Base-by-base conservation (phyloP, 75 land plant genomes). In the Adiantum capillusveneris region DNA sequence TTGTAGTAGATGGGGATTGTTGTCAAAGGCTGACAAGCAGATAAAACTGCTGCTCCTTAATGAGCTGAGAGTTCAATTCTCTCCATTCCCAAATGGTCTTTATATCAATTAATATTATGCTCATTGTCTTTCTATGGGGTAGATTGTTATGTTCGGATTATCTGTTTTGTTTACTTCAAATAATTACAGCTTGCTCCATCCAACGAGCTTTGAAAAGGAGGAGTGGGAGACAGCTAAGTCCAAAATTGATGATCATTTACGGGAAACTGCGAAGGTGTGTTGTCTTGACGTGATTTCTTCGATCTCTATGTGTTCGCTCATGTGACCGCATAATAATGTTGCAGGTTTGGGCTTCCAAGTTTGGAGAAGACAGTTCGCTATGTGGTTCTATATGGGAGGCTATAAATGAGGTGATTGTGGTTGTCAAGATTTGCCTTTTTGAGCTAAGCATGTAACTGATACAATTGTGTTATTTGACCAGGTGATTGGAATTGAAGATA, bases 31-130 rank as follows among this genome's bases (percentile, higher is more conserved):
- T 74, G 88, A 87, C 88, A 79, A 71, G 74, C 79, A 57, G 84
- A 74, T 73, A 26, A 19, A 42, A 69, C 75, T 74, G 84, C 81
- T 80, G 82, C 87, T 84, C 84, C 67, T 11, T 21, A 46, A 58
- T 60, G 80, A 79, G 82, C 78, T 81, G 85, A 84, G 88, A 87
- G 88, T 87, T 87, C 88, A 75, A 87, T 31, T 84, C 92, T 87
- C 92, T 87, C 92, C 88, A 84, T 84, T 79, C 83, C 88, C 88
- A 74, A 29, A 1, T 55, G 29, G 0, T 19, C 25, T 16, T 29
- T 20, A 29, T 21, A 26, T n/a, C 6, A 18, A 9, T 55, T 29
- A 31, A 1, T 25, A 25, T 17, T 1, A 7, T 30, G 39, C 58
- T 22, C 26, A 30, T 9, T 22, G 29, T 0, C 28, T 2, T 51